phyloP scores from a whole-genome alignment of 441 rosid species.

The Populus hybrid region DNA sequence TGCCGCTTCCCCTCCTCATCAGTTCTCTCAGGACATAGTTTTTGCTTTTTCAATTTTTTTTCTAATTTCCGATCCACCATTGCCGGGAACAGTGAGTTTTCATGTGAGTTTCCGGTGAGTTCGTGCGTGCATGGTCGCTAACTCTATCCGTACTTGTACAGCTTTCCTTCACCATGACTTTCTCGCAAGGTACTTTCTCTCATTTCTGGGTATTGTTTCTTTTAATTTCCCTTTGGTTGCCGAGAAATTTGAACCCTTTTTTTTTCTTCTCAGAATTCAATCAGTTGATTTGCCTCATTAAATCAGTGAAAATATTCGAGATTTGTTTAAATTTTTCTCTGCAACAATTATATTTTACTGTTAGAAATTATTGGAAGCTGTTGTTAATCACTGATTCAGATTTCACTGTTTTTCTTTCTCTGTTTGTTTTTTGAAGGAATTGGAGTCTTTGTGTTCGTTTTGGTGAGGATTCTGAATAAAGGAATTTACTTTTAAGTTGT shows the following conservation, averaged over 20 bases:
- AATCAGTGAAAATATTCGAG: conserved; percentile 4
- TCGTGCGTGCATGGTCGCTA: conserved; percentile 24
- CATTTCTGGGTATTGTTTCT: conserved; percentile 24
- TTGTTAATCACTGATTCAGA: conserved; percentile 35
- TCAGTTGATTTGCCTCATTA: not conserved
- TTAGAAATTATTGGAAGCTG: conserved; percentile 3
- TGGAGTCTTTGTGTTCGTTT: conserved; percentile 54
- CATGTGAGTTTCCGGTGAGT: conserved; percentile 16
- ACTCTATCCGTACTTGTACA: conserved; percentile 28
- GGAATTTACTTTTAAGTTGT: conserved; percentile 57
- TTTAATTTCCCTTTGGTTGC: conserved; percentile 34
- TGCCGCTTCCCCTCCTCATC: conserved; percentile 11
- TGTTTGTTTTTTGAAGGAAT: conserved; percentile 41
- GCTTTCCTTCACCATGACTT: conserved; percentile 29
- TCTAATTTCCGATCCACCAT: conserved; percentile 32
- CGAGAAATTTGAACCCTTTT: conserved; percentile 15
- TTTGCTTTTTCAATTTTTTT: not conserved
- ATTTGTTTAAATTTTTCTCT: conserved; percentile 12
- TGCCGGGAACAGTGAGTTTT: conserved; percentile 25
- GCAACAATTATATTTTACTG: conserved; percentile 22
- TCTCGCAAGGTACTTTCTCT: conserved; percentile 30
- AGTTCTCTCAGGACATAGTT: not conserved
- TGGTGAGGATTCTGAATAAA: conserved; percentile 80
- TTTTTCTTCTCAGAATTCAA: not conserved
- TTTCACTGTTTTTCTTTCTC: conserved; percentile 11